Percentiles rank a stretch among this genome's conserved stretches.
Evolutionary conservation across 192 early-diverging fungal genomes (phyloP).

Genomic region (Linnemannia hyalina): DNA sequence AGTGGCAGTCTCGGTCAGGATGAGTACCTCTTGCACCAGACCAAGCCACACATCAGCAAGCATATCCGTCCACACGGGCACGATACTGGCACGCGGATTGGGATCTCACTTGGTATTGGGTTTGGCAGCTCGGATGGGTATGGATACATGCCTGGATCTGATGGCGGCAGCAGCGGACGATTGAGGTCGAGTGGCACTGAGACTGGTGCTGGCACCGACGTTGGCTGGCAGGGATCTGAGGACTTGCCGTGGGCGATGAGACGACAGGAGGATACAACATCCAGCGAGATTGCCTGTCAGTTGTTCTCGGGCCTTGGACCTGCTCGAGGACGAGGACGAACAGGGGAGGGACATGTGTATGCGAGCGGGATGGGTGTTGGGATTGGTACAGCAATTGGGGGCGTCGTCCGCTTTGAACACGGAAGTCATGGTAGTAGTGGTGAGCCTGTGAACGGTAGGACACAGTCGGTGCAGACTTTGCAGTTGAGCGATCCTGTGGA

Average conservation of each 20-base stretch:
- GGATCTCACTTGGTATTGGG: not conserved
- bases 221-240: not conserved
- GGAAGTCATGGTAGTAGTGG: not conserved
- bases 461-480: not conserved
- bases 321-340: not conserved
- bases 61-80: not conserved
- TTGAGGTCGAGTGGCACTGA: too few species aligned
- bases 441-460: not conserved
- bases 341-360: not conserved
- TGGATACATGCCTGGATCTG: not conserved
- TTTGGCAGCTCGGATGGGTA: not conserved
- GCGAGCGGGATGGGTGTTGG: not conserved
- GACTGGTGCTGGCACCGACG: not conserved
- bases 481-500: not conserved
- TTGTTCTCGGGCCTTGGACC: not conserved
- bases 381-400: not conserved
- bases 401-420: not conserved
- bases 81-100: not conserved
- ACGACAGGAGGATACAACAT: not conserved
- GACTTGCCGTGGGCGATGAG: not conserved
- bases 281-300: conserved; percentile 1
- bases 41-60: not conserved
- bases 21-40: not conserved
- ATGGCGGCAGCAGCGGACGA: too few species aligned
- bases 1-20: not conserved